Conservation (phyloP, 805 yeast species). For the Barnettozyma siamensis region DNA sequence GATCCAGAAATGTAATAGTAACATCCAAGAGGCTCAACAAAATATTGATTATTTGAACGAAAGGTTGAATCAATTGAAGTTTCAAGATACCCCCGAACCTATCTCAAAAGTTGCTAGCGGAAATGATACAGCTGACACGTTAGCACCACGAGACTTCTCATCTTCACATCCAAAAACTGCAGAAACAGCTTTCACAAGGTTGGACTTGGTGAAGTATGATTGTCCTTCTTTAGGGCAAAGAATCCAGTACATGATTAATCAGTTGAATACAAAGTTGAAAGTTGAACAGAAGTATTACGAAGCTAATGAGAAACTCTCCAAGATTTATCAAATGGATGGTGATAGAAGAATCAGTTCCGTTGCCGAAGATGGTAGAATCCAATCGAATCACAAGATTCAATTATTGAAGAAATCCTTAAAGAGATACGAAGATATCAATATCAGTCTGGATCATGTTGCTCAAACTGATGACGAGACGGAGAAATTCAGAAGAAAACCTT, state of each 20-base stretch:
- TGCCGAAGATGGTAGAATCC: constrained; percentile 82
- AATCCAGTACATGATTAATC: constrained; percentile 93
- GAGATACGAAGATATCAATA: constrained; percentile 84
- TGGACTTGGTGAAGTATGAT: constrained; percentile 85
- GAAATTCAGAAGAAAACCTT: constrained; percentile 72
- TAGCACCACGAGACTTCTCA: neutral
- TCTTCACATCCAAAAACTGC: neutral
- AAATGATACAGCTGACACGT: neutral
- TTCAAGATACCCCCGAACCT: constrained; percentile 15
- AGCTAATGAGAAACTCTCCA: constrained; percentile 86
- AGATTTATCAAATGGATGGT: constrained; percentile 84
- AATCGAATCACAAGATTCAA: constrained; percentile 80
- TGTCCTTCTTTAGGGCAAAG: constrained; percentile 93
- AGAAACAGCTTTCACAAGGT: constrained; percentile 46
- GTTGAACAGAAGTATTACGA: constrained; percentile 91
- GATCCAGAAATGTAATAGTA: constrained; percentile 84
- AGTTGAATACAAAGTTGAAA: constrained; percentile 86
- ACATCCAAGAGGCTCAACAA: constrained; percentile 84
- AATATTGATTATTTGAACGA: constrained; percentile 86
- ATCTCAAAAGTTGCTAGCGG: neutral
- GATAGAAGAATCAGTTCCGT: constrained; percentile 80
- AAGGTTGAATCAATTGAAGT: constrained; percentile 54
- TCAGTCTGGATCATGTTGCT: constrained; percentile 55
- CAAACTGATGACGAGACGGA: constrained; percentile 56
- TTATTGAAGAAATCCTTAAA: constrained; percentile 77